Evolutionary conservation across 1,284 basidiomycete genomes (phyloP), one percentile per base, ranked within the genome.

Genomic region (Volvariella volvacea): DNA sequence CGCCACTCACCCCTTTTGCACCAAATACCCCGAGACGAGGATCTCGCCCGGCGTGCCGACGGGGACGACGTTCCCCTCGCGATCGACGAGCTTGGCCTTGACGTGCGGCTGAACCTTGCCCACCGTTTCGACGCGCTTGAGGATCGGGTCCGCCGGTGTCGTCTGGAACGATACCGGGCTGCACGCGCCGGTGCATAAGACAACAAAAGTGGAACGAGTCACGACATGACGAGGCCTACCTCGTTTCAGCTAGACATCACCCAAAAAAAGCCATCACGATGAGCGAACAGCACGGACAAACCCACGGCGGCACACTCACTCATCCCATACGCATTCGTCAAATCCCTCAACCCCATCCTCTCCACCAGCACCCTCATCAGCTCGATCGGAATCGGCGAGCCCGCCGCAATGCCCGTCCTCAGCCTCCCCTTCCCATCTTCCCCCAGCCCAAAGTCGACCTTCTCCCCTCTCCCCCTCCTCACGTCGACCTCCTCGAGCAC

Each of bases 121-220:
- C 1, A 90, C 88, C 0, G 88, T 92, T 57, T 91, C 85, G 10
- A 87, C 80, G 2, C 88, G 80, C 56, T 83, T 85, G 41, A 73
- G 64, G 17, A 92, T 60, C 0, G 83, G 73, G 55, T 90, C 89
- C 7, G 65, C 66, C 0, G 78, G 71, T 1, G 73, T 78, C 0
- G 83, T 81, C 60, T 91, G 88, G 62, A 91, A 92, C 0, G 87
- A 83, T 1, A 91, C 88, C 0, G 88, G 88, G 48, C 85, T 88
- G 17, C 43, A 46, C 43, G 50, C 48, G 39, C 36, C 12, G 31
- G 21, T 21, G 21, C 6, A 37, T 9, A 6, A 14, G 12, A 6
- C 15, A 16, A 6, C 34, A n/a, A 22, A 20, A 34, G 12, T 12
- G 7, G 44, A 15, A 28, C 4, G 10, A 4, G n/a, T 21, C 19